Conservation (phyloP, 1,284 basidiomycete genomes). For the Puccinia sorghi region DNA sequence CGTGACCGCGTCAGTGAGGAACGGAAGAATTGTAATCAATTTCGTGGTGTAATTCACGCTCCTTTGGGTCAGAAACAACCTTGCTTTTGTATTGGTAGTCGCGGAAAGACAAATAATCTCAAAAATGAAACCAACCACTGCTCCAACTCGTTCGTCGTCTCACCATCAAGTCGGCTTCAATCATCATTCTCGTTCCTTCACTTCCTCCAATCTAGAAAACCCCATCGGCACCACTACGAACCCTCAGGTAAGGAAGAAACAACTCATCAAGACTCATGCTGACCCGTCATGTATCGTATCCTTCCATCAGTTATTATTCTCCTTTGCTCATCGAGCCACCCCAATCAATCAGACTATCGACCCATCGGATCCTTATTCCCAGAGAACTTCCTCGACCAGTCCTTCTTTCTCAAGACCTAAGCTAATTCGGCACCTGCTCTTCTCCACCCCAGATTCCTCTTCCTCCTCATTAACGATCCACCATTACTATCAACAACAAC, state of each 20-base stretch:
- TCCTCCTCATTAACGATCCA: constrained; percentile 7
- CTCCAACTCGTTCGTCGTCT: constrained; percentile 12
- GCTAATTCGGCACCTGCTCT: constrained; percentile 29
- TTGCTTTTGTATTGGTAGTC: background rate
- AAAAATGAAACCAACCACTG: constrained; percentile 25
- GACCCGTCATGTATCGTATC: background rate
- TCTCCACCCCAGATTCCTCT: constrained; percentile 31
- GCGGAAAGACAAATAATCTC: background rate
- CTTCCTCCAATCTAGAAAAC: constrained; percentile 21
- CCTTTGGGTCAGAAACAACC: background rate
- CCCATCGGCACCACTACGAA: background rate
- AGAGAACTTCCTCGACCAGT: constrained; percentile 19
- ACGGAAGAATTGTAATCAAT: too few relatives aligned
- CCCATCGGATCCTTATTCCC: constrained; percentile 2
- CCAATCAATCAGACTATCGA: constrained; percentile 20
- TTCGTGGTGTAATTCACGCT: too few relatives aligned
- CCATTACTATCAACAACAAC: background rate
- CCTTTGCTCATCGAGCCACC: constrained; percentile 16
- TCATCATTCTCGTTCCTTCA: constrained; percentile 28
- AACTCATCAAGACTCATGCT: background rate
- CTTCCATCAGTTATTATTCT: constrained; percentile 15
- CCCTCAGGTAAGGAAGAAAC: constrained; percentile 13
- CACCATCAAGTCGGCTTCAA: constrained; percentile 11
- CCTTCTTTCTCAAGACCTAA: constrained; percentile 23
- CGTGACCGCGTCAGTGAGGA: too few relatives aligned